These are phyloP conservation scores for Hebeloma cylindrosporum DNA, from an alignment of 768 basidiomycete species.

Conservation along the genomic window DNA sequence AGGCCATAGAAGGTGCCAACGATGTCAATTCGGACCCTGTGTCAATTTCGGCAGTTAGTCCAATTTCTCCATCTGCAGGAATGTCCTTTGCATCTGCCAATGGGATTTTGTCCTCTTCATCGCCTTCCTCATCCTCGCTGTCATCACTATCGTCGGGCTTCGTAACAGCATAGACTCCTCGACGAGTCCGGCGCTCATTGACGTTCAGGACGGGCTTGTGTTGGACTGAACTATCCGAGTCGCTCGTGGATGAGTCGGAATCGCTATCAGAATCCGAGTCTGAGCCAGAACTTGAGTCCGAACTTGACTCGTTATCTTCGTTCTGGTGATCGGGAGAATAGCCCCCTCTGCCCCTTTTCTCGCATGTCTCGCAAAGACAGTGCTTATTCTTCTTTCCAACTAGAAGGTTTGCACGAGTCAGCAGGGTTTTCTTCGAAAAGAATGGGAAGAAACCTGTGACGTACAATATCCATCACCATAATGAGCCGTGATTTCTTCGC, in stretches of 20 bases:
- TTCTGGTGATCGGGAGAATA: constrained; percentile 59
- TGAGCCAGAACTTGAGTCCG: constrained; percentile 48
- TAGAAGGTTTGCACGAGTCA: constrained; percentile 22
- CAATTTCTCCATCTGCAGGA: constrained; percentile 52
- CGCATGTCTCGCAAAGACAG: constrained; percentile 87
- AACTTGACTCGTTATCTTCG: constrained; percentile 40
- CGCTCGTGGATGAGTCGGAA: constrained; percentile 40
- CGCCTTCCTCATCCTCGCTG: constrained; percentile 49
- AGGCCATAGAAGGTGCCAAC: constrained; percentile 38
- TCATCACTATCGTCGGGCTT: constrained; percentile 62
- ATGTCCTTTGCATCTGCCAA: constrained; percentile 47
- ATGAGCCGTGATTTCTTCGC: constrained; percentile 88
- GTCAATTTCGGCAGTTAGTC: constrained; percentile 51
- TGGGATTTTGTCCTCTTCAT: constrained; percentile 47
- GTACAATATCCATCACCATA: constrained; percentile 90
- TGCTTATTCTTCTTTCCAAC: constrained; percentile 42
- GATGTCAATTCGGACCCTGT: constrained; percentile 47
- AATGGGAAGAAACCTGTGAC: constrained; percentile 32
- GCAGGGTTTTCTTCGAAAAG: constrained; percentile 20
- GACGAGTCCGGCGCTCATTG: constrained; percentile 77
- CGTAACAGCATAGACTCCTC: constrained; percentile 77
- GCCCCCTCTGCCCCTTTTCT: constrained; percentile 71
- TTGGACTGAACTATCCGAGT: constrained; percentile 42
- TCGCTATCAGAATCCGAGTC: constrained; percentile 52
- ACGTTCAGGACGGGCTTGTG: constrained; percentile 51